These are phyloP conservation scores for Irpex sp. DNA, from an alignment of 1,284 basidiomycete genomes.

Conservation along the genomic window DNA sequence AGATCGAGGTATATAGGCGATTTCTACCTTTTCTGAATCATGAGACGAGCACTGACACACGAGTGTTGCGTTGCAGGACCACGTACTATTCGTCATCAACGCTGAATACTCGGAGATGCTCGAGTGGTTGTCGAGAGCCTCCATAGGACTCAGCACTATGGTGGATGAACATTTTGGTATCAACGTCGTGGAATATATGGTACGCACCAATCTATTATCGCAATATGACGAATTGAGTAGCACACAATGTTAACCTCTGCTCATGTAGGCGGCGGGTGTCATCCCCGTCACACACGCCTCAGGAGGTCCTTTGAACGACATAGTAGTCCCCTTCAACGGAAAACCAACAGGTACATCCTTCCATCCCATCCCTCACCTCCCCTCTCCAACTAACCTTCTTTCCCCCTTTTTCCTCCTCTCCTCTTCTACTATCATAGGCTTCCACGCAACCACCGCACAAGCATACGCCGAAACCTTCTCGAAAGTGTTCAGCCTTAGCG, in stretches of 20 bases:
- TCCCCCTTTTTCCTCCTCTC: too few species aligned
- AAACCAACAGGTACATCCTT: conserved; percentile 54
- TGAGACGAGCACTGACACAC: too few species aligned
- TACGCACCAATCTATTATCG: conserved; percentile 28
- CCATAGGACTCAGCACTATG: conserved; percentile 94
- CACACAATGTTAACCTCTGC: not conserved
- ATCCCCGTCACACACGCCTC: conserved; percentile 92
- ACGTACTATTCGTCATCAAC: conserved; percentile 81
- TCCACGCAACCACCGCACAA: conserved; percentile 68
- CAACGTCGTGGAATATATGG: conserved; percentile 98
- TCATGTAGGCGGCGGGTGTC: conserved; percentile 68
- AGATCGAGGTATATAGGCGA: conserved; percentile 54
- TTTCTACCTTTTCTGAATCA: too few species aligned
- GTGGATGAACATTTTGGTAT: conserved; percentile 99
- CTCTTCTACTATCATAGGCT: conserved; percentile 44
- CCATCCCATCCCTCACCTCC: not conserved
- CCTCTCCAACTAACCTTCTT: too few species aligned
- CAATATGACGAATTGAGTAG: too few species aligned
- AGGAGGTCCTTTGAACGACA: conserved; percentile 89
- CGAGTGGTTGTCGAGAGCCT: conserved; percentile 62
- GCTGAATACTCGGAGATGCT: conserved; percentile 74
- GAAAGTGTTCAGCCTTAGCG: conserved; percentile 55
- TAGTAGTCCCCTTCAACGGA: conserved; percentile 75
- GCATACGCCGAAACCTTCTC: conserved; percentile 73
- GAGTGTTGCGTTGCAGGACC: conserved; percentile 41